Conservation (phyloP, 768 basidiomycete species). For the Phylloporus sp. region DNA sequence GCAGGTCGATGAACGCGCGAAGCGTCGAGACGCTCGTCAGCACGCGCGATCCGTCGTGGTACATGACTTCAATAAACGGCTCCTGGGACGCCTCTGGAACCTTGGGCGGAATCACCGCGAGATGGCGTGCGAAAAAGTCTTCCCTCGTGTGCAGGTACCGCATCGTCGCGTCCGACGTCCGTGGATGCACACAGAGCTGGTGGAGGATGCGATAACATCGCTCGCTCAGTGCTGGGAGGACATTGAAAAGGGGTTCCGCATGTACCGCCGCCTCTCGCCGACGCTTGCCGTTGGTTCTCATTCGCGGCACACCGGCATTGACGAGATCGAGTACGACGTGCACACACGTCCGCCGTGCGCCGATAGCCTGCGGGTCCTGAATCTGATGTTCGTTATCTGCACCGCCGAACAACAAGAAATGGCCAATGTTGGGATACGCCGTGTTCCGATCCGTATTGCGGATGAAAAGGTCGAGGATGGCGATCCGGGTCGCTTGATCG, state of each 20-base stretch:
- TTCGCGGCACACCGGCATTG: slow-evolving; percentile 62
- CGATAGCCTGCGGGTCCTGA: slow-evolving; percentile 74
- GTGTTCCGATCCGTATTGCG: slow-evolving; percentile 61
- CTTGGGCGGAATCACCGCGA: slow-evolving; percentile 67
- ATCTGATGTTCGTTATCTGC: slow-evolving; percentile 55
- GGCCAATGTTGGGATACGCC: slow-evolving; percentile 77
- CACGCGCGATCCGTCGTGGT: slow-evolving; percentile 66
- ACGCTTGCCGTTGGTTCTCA: slow-evolving; percentile 40
- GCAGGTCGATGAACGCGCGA: slow-evolving; percentile 72
- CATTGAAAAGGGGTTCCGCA: slow-evolving; percentile 51
- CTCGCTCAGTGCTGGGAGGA: slow-evolving; percentile 76
- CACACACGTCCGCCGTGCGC: slow-evolving; percentile 63
- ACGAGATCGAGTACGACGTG: slow-evolving; percentile 79
- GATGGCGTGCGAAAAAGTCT: slow-evolving; percentile 84
- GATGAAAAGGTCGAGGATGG: slow-evolving; percentile 77
- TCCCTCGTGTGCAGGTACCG: slow-evolving; percentile 84
- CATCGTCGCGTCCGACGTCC: slow-evolving; percentile 75
- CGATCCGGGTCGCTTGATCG: slow-evolving; percentile 65
- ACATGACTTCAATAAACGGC: slow-evolving; percentile 54
- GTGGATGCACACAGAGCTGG: slow-evolving; percentile 82
- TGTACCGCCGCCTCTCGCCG: slow-evolving; percentile 26
- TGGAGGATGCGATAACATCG: slow-evolving; percentile 78
- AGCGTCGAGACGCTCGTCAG: slow-evolving; percentile 63
- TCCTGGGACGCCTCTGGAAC: slow-evolving; percentile 47
- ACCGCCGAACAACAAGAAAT: slow-evolving; percentile 79